Conservation (phyloP, 2,329 filamentous ascomycete species). For the Cadophora luteo-olivacea region DNA sequence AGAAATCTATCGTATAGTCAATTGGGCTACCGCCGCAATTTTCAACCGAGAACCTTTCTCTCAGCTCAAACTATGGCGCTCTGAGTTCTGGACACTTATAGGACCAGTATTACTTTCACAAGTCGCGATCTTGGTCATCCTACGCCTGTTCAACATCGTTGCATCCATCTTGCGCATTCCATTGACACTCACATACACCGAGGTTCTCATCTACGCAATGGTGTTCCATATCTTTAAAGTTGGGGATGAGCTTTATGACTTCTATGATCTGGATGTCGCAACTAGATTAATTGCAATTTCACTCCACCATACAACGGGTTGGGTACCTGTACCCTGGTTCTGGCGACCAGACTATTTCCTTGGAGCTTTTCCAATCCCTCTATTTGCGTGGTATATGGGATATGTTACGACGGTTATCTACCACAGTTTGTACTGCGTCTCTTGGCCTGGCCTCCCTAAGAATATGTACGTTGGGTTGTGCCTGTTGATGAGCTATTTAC, state of each 20-base stretch:
- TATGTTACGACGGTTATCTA: not conserved
- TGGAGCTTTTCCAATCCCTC: not conserved
- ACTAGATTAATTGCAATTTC: not conserved
- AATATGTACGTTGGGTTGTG: not conserved
- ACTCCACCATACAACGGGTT: not conserved
- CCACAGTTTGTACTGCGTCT: not conserved
- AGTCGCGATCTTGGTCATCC: not conserved
- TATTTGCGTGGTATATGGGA: not conserved
- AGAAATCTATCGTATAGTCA: not conserved
- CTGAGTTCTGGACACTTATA: not conserved
- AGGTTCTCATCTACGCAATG: not conserved
- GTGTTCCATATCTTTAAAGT: not conserved
- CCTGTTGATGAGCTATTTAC: not conserved
- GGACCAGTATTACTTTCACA: not conserved
- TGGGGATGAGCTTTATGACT: too few species aligned
- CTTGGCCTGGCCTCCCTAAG: not conserved
- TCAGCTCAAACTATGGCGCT: not conserved
- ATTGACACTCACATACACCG: not conserved
- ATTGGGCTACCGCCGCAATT: not conserved
- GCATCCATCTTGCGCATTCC: not conserved
- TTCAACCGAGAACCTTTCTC: slow-evolving; percentile 9
- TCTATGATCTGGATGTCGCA: not conserved
- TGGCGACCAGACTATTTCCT: not conserved
- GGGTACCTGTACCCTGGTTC: not conserved
- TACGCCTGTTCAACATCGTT: not conserved